These are phyloP conservation scores for Pseudocercospora crystallina DNA, from an alignment of 2,329 filamentous ascomycete species.

Conservation along the genomic window DNA sequence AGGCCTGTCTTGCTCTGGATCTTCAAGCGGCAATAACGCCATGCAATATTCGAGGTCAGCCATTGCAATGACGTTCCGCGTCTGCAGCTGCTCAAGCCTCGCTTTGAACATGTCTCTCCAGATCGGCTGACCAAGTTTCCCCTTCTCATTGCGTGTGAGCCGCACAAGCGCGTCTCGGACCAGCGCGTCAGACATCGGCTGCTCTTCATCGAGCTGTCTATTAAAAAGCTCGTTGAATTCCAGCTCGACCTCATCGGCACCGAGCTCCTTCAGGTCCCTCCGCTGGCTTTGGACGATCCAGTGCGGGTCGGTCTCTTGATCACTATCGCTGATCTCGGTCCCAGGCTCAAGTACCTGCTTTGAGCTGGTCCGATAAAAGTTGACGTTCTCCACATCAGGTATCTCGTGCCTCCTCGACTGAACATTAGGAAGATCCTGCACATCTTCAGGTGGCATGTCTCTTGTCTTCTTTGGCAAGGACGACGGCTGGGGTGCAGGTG, in stretches of 20 bases:
- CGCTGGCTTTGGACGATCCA: constrained; percentile 40
- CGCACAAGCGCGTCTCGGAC: constrained; percentile 41
- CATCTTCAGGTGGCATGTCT: constrained; percentile 19
- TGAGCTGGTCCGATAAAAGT: constrained; percentile 41
- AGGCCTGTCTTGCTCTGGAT: not conserved
- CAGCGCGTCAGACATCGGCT: constrained; percentile 35
- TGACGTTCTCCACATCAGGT: constrained; percentile 38
- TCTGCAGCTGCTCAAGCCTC: constrained; percentile 36
- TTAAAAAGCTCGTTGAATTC: constrained; percentile 41
- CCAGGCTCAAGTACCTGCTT: constrained; percentile 41
- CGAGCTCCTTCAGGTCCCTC: constrained; percentile 25
- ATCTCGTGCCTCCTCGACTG: constrained; percentile 36
- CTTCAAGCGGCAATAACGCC: not conserved
- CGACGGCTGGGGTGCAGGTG: constrained; percentile 3
- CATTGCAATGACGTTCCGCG: constrained; percentile 8
- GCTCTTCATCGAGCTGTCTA: constrained; percentile 39
- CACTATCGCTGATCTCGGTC: constrained; percentile 44
- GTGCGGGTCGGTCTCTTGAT: constrained; percentile 41
- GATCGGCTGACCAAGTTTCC: constrained; percentile 25
- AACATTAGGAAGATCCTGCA: constrained; percentile 21
- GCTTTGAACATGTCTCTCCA: constrained; percentile 31
- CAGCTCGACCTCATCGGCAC: constrained; percentile 27
- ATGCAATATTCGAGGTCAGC: constrained; percentile 19
- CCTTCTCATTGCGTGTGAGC: constrained; percentile 35
- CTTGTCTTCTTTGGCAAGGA: constrained; percentile 3